A percentile compares a stretch with the other conserved stretches of the same genome.
Conservation (phyloP, 208 protist genomes). For the Lotmaria passim region DNA sequence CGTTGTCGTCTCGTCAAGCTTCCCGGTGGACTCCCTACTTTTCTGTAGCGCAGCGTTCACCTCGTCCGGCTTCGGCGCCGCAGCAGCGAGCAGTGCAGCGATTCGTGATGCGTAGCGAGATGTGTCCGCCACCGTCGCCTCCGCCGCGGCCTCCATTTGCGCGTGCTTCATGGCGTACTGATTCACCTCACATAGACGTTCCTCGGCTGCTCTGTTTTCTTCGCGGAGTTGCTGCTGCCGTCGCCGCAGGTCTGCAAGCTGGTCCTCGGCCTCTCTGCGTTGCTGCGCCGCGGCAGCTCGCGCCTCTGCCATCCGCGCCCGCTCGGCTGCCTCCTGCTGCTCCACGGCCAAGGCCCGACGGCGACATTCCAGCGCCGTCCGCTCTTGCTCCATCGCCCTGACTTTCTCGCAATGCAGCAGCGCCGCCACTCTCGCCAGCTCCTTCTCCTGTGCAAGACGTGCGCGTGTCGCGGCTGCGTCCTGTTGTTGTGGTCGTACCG, state of each 20-base stretch:
- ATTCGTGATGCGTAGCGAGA: constrained; percentile 32
- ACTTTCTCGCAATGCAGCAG: constrained; percentile 50
- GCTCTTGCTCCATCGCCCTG: constrained; percentile 37
- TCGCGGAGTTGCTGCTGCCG: constrained; percentile 3
- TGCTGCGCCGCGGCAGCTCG: constrained; percentile 34
- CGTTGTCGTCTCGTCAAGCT: background rate
- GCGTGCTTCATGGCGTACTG: constrained; percentile 28
- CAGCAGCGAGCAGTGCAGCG: constrained; percentile 24
- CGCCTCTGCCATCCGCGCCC: constrained; percentile 31
- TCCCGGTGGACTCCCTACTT: background rate
- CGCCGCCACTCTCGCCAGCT: constrained; percentile 13
- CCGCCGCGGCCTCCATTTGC: constrained; percentile 18
- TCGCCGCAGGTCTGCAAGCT: constrained; percentile 3
- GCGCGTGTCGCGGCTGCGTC: background rate
- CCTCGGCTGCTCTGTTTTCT: constrained; percentile 17
- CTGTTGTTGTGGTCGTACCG: too few species aligned
- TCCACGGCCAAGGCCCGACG: constrained; percentile 34
- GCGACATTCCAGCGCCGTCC: constrained; percentile 34
- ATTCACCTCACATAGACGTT: constrained; percentile 33
- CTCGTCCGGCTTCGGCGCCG: constrained; percentile 12
- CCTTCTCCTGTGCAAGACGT: background rate
- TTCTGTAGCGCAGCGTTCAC: background rate
- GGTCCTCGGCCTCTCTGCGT: constrained; percentile 33
- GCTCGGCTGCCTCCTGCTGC: constrained; percentile 48
- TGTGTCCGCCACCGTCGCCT: constrained; percentile 26